Percentiles rank a stretch among this genome's conserved stretches.
These are phyloP conservation scores for Suillus weaverae DNA, from an alignment of 768 basidiomycete genomes.

Conservation along the genomic window DNA sequence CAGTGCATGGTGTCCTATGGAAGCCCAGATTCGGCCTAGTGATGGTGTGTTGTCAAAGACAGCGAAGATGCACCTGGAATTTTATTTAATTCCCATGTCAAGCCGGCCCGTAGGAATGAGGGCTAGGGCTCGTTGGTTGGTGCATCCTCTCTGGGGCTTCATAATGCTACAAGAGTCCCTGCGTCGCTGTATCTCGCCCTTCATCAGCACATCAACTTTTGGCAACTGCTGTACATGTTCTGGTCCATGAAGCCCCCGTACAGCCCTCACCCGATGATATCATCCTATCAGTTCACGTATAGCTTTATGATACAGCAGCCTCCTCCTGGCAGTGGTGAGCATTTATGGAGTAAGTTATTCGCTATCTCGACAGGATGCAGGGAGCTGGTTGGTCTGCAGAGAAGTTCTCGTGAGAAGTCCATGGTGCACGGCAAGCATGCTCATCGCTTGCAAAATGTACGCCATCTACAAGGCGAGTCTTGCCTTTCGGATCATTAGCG, in stretches of 20 bases:
- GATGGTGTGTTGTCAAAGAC: not conserved
- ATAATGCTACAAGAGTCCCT: not conserved
- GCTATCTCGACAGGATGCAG: not conserved
- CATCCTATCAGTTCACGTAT: not conserved
- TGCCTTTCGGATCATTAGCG: not conserved
- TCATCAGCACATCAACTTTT: not conserved
- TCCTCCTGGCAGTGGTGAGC: not conserved
- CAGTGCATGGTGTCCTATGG: not conserved
- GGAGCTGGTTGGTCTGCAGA: not conserved
- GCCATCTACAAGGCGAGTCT: not conserved
- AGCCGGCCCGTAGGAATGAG: not conserved
- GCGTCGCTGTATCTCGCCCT: not conserved
- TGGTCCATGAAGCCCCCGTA: not conserved
- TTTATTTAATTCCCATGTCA: not conserved
- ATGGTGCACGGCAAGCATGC: not conserved
- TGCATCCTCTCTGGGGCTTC: not conserved
- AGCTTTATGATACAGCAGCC: not conserved
- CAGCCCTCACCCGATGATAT: not conserved
- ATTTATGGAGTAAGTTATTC: not conserved
- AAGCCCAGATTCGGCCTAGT: not conserved
- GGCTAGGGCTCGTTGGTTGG: not conserved
- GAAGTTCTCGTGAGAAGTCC: not conserved
- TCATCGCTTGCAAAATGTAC: not conserved
- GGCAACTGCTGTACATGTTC: not conserved
- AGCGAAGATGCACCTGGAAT: not conserved